Percentiles rank a stretch among this genome's conserved stretches.
Evolutionary conservation across 176 grass and related monocot genomes (phyloP).

Genomic region (Chrysopogon serrulatus): DNA sequence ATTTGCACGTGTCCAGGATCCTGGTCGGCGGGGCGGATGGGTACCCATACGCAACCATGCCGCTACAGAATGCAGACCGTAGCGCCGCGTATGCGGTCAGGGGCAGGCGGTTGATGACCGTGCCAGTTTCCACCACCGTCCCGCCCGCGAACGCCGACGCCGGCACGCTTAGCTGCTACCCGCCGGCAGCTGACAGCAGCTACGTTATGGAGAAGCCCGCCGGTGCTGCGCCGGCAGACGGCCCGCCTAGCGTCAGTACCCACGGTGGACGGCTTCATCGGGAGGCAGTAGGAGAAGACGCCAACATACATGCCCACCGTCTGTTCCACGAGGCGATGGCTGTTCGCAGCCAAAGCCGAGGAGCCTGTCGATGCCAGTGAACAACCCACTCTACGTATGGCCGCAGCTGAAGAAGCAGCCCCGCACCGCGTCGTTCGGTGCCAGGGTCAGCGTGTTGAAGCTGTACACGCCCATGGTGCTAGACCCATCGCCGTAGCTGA

Average conservation of each 20-base stretch:
- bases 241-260: constrained; percentile 70
- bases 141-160: no score
- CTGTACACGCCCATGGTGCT: constrained; percentile 61
- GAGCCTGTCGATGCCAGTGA: no score
- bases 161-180: no score
- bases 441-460: no score
- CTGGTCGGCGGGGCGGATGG: constrained; percentile 19
- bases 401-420: no score
- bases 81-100: constrained; percentile 65
- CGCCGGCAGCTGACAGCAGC: no score
- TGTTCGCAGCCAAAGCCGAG: no score
- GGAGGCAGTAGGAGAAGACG: constrained; percentile 83
- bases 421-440: no score
- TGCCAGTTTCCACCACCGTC: constrained; percentile 80
- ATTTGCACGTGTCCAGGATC: constrained; percentile 69
- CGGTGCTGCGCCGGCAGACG: constrained; percentile 29
- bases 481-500: constrained; percentile 77
- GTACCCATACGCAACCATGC: constrained; percentile 42
- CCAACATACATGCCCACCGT: constrained; percentile 42
- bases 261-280: constrained; percentile 29
- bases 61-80: constrained; percentile 43
- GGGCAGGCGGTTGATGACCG: constrained; percentile 69
- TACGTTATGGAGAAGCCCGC: no score
- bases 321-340: no score
- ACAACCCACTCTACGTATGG: no score